A percentile compares a stretch with the other conserved stretches of the same genome.
Conservation (phyloP, 192 early-diverging fungal species). For the Rhizophagus prolifer region DNA sequence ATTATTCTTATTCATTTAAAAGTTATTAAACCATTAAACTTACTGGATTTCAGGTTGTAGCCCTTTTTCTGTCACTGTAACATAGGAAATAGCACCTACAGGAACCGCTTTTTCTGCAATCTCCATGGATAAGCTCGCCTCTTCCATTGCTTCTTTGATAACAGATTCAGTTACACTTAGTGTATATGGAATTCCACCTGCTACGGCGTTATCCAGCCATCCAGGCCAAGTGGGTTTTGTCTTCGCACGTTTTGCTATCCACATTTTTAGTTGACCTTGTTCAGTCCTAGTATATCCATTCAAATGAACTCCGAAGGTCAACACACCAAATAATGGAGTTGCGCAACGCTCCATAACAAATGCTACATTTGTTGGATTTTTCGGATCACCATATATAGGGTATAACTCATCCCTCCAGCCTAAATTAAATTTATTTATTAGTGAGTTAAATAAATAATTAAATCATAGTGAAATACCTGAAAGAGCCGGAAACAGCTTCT, state of each 20-base stretch:
- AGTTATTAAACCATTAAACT: neutral
- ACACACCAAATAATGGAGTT: slow-evolving; percentile 75
- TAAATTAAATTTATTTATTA: slow-evolving; percentile 31
- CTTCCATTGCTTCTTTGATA: slow-evolving; percentile 89
- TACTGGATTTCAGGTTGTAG: slow-evolving; percentile 83
- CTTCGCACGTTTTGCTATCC: slow-evolving; percentile 77
- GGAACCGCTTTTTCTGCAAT: slow-evolving; percentile 53
- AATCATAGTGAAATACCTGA: slow-evolving; percentile 6
- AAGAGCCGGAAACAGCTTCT: slow-evolving; percentile 35
- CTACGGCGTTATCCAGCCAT: slow-evolving; percentile 72
- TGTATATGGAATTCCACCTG: slow-evolving; percentile 74
- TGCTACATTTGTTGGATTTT: slow-evolving; percentile 38
- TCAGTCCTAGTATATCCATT: slow-evolving; percentile 68
- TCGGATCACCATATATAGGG: slow-evolving; percentile 63
- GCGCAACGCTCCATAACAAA: slow-evolving; percentile 81
- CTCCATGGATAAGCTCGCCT: slow-evolving; percentile 66
- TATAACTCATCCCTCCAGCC: slow-evolving; percentile 90
- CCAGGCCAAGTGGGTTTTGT: slow-evolving; percentile 90
- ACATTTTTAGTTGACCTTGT: slow-evolving; percentile 65
- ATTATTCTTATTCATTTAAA: neutral
- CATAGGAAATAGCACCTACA: slow-evolving; percentile 73
- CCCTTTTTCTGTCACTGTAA: slow-evolving; percentile 54
- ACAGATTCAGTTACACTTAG: slow-evolving; percentile 62
- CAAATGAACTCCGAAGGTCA: slow-evolving; percentile 86
- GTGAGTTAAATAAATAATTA: neutral